Percentiles rank a stretch among this genome's conserved stretches.
These are phyloP conservation scores for Bipolaris sorokiniana DNA, from an alignment of 2,329 filamentous ascomycete species.

Conservation along the genomic window DNA sequence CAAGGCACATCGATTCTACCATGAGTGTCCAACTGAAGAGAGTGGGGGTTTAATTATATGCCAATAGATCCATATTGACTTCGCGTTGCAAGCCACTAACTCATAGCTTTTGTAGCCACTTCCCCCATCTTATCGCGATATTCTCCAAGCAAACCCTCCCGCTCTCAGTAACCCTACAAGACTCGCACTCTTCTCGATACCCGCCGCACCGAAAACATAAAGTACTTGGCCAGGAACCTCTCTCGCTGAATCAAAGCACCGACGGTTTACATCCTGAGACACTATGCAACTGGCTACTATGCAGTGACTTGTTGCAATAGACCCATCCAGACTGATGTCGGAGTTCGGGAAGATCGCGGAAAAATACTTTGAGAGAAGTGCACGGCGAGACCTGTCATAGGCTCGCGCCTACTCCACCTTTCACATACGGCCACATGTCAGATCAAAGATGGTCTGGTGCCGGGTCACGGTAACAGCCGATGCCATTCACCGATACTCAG, in stretches of 20 bases:
- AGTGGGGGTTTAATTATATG: background rate
- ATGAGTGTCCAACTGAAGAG: too few species aligned
- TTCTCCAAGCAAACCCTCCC: slow-evolving; percentile 15
- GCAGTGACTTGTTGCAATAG: slow-evolving; percentile 18
- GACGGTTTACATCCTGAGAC: slow-evolving; percentile 23
- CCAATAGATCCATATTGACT: background rate
- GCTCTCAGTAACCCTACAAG: slow-evolving; percentile 30
- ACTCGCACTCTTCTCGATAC: slow-evolving; percentile 21
- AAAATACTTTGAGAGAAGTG: slow-evolving; percentile 20
- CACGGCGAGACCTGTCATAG: slow-evolving; percentile 17
- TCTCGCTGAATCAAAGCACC: slow-evolving; percentile 24
- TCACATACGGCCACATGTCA: background rate
- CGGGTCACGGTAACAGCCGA: background rate
- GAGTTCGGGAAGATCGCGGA: slow-evolving; percentile 18
- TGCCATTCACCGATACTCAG: background rate
- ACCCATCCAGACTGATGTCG: slow-evolving; percentile 16
- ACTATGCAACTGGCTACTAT: slow-evolving; percentile 22
- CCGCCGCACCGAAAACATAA: slow-evolving; percentile 15
- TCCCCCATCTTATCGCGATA: slow-evolving; percentile 14
- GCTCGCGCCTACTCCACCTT: background rate
- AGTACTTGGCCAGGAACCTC: slow-evolving; percentile 16
- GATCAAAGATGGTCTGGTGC: background rate
- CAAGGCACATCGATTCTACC: too few species aligned
- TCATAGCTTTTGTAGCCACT: background rate
- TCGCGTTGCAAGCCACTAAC: background rate